Conservation (phyloP, 495 filamentous ascomycete species). For the Tricharina praecox region DNA sequence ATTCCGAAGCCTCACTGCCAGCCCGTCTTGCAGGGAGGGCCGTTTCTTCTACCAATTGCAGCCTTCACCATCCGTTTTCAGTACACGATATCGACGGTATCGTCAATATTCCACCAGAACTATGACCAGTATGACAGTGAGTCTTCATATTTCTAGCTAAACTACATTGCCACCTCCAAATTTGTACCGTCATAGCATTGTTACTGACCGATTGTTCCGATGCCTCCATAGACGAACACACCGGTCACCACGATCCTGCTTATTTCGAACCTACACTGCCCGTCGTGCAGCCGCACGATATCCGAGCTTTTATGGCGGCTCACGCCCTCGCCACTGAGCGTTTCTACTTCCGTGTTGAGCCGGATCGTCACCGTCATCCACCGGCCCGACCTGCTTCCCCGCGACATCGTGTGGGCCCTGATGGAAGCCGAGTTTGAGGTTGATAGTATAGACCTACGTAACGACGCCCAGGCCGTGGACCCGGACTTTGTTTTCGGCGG, state of each 20-base stretch:
- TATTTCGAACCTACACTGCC: slow-evolving; percentile 23
- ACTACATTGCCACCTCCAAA: too few relatives aligned
- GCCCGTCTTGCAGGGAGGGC: too few relatives aligned
- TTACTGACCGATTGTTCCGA: too few relatives aligned
- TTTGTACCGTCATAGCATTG: too few relatives aligned
- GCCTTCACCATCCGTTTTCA: too few relatives aligned
- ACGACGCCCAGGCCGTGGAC: neutral
- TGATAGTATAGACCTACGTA: slow-evolving; percentile 6
- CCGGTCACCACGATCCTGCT: slow-evolving; percentile 13
- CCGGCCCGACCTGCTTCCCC: slow-evolving; percentile 10
- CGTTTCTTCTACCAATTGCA: too few relatives aligned
- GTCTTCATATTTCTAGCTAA: too few relatives aligned
- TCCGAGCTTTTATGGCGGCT: slow-evolving; percentile 17
- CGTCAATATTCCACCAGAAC: too few relatives aligned
- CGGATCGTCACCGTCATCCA: slow-evolving; percentile 20
- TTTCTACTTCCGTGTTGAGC: slow-evolving; percentile 14
- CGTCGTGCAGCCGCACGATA: slow-evolving; percentile 16
- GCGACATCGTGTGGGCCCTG: slow-evolving; percentile 15
- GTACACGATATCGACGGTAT: too few relatives aligned
- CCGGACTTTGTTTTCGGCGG: neutral
- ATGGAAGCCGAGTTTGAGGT: slow-evolving; percentile 22
- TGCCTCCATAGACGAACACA: neutral
- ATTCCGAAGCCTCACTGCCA: too few relatives aligned
- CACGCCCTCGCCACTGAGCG: slow-evolving; percentile 13
- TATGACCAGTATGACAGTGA: too few relatives aligned